These are phyloP conservation scores for Fusarium sp. DNA, from an alignment of 2,329 filamentous ascomycete species.

Conservation along the genomic window DNA sequence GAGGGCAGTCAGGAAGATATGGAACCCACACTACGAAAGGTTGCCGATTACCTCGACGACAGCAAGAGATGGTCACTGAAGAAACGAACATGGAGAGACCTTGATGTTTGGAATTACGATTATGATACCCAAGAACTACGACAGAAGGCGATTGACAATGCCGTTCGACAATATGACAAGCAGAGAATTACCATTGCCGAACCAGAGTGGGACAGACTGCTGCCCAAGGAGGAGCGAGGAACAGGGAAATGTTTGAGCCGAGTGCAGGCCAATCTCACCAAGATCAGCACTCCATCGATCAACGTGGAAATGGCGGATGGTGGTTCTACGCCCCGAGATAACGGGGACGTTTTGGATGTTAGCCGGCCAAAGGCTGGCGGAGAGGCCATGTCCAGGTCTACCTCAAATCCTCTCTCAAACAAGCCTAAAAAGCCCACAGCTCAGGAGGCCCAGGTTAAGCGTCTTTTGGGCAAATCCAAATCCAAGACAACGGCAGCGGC, in stretches of 20 bases:
- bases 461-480: slow-evolving; percentile 57
- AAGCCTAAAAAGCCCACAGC: slow-evolving; percentile 69
- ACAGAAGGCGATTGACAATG: slow-evolving; percentile 70
- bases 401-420: slow-evolving; percentile 61
- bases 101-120: slow-evolving; percentile 72
- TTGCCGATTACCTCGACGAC: slow-evolving; percentile 63
- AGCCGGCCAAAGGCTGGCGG: slow-evolving; percentile 50
- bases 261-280: slow-evolving; percentile 69
- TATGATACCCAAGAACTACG: slow-evolving; percentile 66
- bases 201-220: slow-evolving; percentile 70
- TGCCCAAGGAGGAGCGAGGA: slow-evolving; percentile 68
- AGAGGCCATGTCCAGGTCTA: slow-evolving; percentile 62
- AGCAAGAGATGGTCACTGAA: slow-evolving; percentile 66
- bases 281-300: slow-evolving; percentile 62
- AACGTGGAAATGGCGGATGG: slow-evolving; percentile 65
- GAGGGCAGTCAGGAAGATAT: slow-evolving; percentile 66
- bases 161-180: slow-evolving; percentile 69
- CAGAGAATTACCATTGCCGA: slow-evolving; percentile 67
- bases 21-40: slow-evolving; percentile 66
- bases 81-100: slow-evolving; percentile 70
- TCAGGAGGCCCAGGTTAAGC: slow-evolving; percentile 67
- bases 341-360: slow-evolving; percentile 44
- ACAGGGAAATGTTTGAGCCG: slow-evolving; percentile 70
- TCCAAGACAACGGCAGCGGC: slow-evolving; percentile 49
- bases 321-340: slow-evolving; percentile 56